Evolutionary conservation across 176 grass and related monocot species (phyloP).

Genomic region (Guadua angustifolia): DNA sequence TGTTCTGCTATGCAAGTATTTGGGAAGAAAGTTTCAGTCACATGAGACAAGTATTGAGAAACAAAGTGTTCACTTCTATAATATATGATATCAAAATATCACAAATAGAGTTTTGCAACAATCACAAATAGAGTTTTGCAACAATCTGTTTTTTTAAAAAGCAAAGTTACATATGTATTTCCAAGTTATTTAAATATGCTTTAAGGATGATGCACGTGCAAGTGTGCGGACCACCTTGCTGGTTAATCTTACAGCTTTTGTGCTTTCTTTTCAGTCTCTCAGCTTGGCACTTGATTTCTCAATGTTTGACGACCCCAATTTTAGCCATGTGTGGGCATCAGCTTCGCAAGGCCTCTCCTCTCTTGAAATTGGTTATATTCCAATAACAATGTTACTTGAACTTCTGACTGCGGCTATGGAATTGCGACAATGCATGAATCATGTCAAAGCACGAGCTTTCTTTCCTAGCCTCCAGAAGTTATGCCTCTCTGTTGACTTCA

Average conservation of each 20-base stretch:
- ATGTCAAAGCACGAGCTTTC: conserved; percentile 53
- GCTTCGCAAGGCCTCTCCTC: conserved; percentile 67
- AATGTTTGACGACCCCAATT: conserved; percentile 74
- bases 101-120: no score
- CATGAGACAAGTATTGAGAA: no score
- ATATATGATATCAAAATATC: no score
- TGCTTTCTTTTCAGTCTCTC: conserved; percentile 63
- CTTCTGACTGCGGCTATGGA: conserved; percentile 54
- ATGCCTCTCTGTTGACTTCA: conserved; percentile 84
- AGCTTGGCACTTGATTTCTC: conserved; percentile 85
- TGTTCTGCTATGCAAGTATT: no score
- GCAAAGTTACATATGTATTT: no score
- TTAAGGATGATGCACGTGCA: no score
- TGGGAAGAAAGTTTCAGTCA: no score
- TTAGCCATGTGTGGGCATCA: conserved; percentile 67
- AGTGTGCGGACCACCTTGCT: no score
- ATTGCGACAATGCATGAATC: conserved; percentile 39
- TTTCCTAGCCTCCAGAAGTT: conserved; percentile 85
- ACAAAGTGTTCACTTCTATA: no score
- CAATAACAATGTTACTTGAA: conserved; percentile 74
- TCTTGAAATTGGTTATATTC: conserved; percentile 93
- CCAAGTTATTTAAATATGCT: no score
- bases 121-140: no score
- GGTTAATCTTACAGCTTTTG: conserved; percentile 16
- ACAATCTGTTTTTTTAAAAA: no score